Evolutionary conservation across 2,329 filamentous ascomycete species (phyloP).

Genomic region (Botrytis porri): DNA sequence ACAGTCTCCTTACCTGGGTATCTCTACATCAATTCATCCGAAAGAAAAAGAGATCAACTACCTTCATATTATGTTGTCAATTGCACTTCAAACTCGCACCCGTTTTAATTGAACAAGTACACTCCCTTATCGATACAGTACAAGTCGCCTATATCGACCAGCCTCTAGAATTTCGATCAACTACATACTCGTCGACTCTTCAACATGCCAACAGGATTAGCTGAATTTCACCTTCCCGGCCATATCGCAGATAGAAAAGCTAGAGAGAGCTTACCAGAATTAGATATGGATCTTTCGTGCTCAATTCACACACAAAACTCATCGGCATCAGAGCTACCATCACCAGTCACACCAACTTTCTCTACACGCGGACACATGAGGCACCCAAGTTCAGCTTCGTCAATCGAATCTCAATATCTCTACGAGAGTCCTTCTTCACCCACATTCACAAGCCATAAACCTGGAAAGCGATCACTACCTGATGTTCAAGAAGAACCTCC

Average conservation of each 20-base stretch:
- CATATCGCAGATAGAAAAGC: slow-evolving; percentile 51
- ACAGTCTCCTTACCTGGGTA: slow-evolving; percentile 1
- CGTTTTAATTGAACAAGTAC: slow-evolving; percentile 6
- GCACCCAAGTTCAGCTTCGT: slow-evolving; percentile 74
- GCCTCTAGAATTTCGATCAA: background rate
- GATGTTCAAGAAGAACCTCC: slow-evolving; percentile 80
- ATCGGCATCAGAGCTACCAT: slow-evolving; percentile 58
- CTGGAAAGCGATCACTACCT: slow-evolving; percentile 66
- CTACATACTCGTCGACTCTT: background rate
- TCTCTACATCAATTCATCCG: slow-evolving; percentile 24
- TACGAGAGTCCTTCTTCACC: slow-evolving; percentile 60
- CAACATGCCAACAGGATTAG: slow-evolving; percentile 45
- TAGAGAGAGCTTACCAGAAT: slow-evolving; percentile 40
- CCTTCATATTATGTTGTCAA: slow-evolving; percentile 30
- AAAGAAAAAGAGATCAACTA: slow-evolving; percentile 23
- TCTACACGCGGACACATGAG: slow-evolving; percentile 58
- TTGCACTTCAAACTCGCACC: slow-evolving; percentile 25
- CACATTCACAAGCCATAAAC: slow-evolving; percentile 48
- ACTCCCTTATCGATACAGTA: slow-evolving; percentile 5
- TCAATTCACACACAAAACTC: slow-evolving; percentile 41
- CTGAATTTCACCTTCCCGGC: slow-evolving; percentile 53
- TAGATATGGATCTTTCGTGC: slow-evolving; percentile 35
- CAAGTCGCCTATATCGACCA: slow-evolving; percentile 17
- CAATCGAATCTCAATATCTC: slow-evolving; percentile 57
- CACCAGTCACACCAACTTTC: slow-evolving; percentile 70